A percentile compares a stretch with the other conserved stretches of the same genome.
Conservation (phyloP, 257 asterid species). For the Nicotiana otophora region DNA sequence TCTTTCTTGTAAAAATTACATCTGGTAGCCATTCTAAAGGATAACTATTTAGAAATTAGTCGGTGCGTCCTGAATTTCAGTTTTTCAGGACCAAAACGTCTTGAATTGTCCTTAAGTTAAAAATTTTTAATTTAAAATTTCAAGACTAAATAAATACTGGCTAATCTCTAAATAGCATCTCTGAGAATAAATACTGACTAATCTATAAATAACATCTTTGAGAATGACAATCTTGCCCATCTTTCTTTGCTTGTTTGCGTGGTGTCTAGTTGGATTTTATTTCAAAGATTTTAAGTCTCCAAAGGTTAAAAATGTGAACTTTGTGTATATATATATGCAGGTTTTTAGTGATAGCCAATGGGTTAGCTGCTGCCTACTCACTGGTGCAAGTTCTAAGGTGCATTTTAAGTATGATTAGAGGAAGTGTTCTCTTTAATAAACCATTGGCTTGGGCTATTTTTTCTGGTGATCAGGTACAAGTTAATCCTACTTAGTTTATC, state of each 20-base stretch:
- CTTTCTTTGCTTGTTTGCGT: neutral
- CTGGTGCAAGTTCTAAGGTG: conserved; percentile 75
- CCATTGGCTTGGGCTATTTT: conserved; percentile 95
- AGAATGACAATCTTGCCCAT: no score
- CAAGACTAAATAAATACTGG: no score
- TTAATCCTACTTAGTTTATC: neutral
- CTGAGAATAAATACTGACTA: no score
- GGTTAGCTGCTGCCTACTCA: conserved; percentile 86
- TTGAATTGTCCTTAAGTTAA: no score
- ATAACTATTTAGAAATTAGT: no score
- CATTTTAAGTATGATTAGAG: conserved; percentile 62
- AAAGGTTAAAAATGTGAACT: neutral
- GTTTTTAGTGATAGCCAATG: conserved; percentile 72
- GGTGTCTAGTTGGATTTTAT: neutral
- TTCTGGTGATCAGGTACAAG: conserved; percentile 91
- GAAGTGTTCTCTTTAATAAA: conserved; percentile 82
- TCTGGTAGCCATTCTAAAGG: no score
- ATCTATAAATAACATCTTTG: no score
- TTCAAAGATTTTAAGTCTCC: neutral
- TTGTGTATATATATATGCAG: conserved; percentile 33
- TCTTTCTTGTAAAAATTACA: no score
- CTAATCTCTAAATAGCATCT: no score
- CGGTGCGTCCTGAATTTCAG: no score
- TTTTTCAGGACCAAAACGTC: no score
- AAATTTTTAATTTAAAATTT: no score